Percentiles rank a stretch among this genome's conserved stretches.
Evolutionary conservation across 352 stramenopile species (phyloP).

Genomic region (Pilasporangium apinafurcum): DNA sequence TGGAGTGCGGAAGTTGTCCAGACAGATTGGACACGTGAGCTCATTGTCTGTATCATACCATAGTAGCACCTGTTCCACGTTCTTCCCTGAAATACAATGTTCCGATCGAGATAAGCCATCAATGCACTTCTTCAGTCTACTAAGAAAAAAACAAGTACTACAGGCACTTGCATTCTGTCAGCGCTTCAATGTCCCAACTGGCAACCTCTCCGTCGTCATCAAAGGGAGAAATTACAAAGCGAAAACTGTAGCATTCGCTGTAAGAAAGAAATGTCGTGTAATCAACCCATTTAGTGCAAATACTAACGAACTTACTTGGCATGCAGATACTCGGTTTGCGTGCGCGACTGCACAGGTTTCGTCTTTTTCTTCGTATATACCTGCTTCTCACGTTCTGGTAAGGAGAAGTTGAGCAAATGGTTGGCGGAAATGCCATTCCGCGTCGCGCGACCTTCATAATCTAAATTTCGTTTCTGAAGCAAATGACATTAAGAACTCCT

Average conservation of each 20-base stretch:
- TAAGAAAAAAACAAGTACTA: neutral
- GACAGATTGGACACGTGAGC: constrained; percentile 72
- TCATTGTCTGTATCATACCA: constrained; percentile 59
- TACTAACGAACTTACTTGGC: constrained; percentile 48
- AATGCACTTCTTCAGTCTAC: neutral
- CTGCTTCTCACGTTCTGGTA: constrained; percentile 62
- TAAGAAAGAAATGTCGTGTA: neutral
- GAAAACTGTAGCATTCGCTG: constrained; percentile 61
- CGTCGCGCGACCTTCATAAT: constrained; percentile 47
- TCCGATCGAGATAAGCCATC: neutral
- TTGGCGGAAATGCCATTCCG: constrained; percentile 73
- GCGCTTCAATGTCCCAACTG: constrained; percentile 67
- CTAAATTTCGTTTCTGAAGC: constrained; percentile 40
- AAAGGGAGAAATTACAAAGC: constrained; percentile 71
- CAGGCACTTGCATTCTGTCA: constrained; percentile 70
- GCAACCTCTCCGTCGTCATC: constrained; percentile 29
- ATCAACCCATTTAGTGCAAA: neutral
- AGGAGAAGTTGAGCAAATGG: constrained; percentile 78
- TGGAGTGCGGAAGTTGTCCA: constrained; percentile 66
- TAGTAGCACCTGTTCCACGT: constrained; percentile 77
- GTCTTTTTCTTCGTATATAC: constrained; percentile 36
- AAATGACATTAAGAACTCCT: neutral
- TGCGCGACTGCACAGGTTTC: constrained; percentile 53
- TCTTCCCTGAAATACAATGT: constrained; percentile 78
- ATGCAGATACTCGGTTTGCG: constrained; percentile 80